Percentiles rank a stretch among this genome's conserved stretches.
These are phyloP conservation scores for Komagataea norvegica DNA, from an alignment of 1,139 yeast species.

Conservation along the genomic window DNA sequence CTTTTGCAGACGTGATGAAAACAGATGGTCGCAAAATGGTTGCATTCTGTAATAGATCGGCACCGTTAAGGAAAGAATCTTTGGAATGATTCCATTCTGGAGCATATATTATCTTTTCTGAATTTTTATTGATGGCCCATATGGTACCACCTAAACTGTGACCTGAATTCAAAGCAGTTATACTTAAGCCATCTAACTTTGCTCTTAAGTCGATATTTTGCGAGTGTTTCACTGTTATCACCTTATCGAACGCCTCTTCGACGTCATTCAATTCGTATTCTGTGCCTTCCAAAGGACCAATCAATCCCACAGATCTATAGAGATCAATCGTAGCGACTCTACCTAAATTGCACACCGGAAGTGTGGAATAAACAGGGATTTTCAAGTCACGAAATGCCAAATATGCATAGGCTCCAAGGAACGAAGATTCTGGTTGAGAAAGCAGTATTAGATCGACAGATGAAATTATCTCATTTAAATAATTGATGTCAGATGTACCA, in stretches of 20 bases:
- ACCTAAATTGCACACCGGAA: conserved; percentile 86
- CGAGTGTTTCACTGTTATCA: conserved; percentile 67
- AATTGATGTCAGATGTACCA: conserved; percentile 41
- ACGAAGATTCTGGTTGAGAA: conserved; percentile 83
- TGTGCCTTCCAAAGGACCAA: conserved; percentile 68
- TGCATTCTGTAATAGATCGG: conserved; percentile 64
- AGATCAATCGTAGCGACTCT: conserved; percentile 78
- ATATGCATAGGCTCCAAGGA: conserved; percentile 74
- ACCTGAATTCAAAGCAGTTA: conserved; percentile 89
- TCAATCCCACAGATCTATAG: conserved; percentile 64
- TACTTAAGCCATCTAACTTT: conserved; percentile 54
- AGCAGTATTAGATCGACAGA: conserved; percentile 64
- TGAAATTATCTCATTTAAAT: conserved; percentile 42
- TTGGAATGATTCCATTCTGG: conserved; percentile 95
- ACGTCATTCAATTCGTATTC: conserved; percentile 67
- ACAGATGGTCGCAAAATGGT: conserved; percentile 78
- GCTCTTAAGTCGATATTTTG: conserved; percentile 62
- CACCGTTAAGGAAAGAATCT: conserved; percentile 77
- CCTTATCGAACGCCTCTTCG: conserved; percentile 71
- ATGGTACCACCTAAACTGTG: conserved; percentile 83
- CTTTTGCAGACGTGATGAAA: conserved; percentile 69
- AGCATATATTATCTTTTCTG: conserved; percentile 80
- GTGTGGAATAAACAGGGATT: conserved; percentile 79
- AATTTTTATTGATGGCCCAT: conserved; percentile 72
- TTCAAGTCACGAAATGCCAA: conserved; percentile 65